Percentiles rank a stretch among this genome's conserved stretches.
Conservation (phyloP, 371 early-diverging fungal genomes). For the Actinomortierella wolfii region DNA sequence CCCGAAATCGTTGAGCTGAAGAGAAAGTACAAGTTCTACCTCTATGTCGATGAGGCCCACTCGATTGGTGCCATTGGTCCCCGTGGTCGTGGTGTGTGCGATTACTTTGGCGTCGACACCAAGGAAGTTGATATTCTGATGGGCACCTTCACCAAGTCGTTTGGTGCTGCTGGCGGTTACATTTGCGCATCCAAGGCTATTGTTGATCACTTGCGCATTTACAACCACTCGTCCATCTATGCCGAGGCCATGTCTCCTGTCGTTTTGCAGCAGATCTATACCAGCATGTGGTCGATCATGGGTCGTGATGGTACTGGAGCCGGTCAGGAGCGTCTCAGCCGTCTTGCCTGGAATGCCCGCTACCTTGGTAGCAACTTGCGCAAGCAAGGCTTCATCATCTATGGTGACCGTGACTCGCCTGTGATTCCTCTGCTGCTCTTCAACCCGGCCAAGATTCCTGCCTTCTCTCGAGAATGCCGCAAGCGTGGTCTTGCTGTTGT, state of each 20-base stretch:
- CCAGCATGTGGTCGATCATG: slow-evolving; percentile 90
- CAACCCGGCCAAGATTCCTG: slow-evolving; percentile 98
- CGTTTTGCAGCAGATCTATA: slow-evolving; percentile 92
- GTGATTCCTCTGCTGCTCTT: slow-evolving; percentile 97
- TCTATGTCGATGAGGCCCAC: slow-evolving; percentile 99
- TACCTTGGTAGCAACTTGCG: slow-evolving; percentile 87
- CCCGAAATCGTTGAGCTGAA: slow-evolving; percentile 93
- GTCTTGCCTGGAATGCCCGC: slow-evolving; percentile 86
- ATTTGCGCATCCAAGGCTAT: slow-evolving; percentile 87
- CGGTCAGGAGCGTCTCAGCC: slow-evolving; percentile 83
- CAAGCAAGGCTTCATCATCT: slow-evolving; percentile 94
- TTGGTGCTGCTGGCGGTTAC: slow-evolving; percentile 99
- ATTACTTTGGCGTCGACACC: slow-evolving; percentile 92
- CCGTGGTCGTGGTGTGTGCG: slow-evolving; percentile 97
- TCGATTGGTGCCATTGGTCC: slow-evolving; percentile 98
- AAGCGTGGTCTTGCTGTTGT: slow-evolving; percentile 96
- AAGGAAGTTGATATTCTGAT: slow-evolving; percentile 95
- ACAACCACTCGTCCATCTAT: slow-evolving; percentile 85
- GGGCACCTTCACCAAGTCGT: slow-evolving; percentile 99
- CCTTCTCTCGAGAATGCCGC: slow-evolving; percentile 94
- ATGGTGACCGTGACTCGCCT: slow-evolving; percentile 94
- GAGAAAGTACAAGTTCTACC: slow-evolving; percentile 97
- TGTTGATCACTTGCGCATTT: slow-evolving; percentile 84
- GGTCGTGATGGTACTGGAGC: slow-evolving; percentile 84
- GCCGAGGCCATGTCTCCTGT: slow-evolving; percentile 95